A percentile compares a stretch with the other conserved stretches of the same genome.
Conservation (phyloP, 2,329 filamentous ascomycete genomes). For the Fusarium sp. region DNA sequence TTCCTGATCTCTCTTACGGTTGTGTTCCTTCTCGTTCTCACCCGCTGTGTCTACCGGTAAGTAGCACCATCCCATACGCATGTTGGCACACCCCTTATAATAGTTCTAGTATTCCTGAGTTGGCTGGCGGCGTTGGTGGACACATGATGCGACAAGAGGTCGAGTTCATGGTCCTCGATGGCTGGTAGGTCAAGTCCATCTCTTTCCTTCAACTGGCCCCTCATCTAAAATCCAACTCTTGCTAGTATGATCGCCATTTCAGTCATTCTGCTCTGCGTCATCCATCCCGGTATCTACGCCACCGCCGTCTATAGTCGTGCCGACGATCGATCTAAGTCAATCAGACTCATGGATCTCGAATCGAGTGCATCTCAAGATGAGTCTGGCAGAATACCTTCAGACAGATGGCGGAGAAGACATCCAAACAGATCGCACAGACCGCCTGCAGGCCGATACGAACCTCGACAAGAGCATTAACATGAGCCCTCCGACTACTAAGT, state of each 20-base stretch:
- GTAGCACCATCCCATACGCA: fast-evolving
- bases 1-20: neutral
- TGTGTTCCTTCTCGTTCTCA: neutral
- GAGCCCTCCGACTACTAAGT: neutral
- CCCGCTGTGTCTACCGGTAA: neutral
- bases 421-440: neutral
- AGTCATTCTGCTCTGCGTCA: neutral
- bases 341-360: neutral
- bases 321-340: neutral
- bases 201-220: fast-evolving
- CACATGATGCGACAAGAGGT: neutral
- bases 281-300: neutral
- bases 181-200: neutral
- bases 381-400: neutral
- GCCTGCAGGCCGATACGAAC: neutral
- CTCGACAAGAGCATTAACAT: neutral
- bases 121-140: neutral
- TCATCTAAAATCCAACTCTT: fast-evolving
- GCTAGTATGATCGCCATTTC: neutral
- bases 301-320: neutral
- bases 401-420: too few species aligned
- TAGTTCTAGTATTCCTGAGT: neutral
- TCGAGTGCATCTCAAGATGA: neutral
- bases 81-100: fast-evolving
- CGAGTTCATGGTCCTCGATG: neutral